Conservation (phyloP, 768 basidiomycete species). For the Russula dissimulans region DNA sequence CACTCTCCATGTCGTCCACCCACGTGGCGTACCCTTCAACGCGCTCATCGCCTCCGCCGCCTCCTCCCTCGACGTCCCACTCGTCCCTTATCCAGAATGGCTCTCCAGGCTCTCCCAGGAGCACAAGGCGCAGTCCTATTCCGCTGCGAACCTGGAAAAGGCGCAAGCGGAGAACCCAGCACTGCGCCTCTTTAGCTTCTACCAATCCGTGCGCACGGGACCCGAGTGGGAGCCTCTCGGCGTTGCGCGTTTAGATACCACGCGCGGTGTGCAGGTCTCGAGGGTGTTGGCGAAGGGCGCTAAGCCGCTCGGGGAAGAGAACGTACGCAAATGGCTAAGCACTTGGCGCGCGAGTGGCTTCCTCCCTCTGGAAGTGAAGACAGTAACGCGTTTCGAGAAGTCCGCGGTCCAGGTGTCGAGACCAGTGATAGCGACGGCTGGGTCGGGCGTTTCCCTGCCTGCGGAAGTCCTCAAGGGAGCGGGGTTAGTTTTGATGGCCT, state of each 20-base stretch:
- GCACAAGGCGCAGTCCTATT: constrained; percentile 3
- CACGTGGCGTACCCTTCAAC: constrained; percentile 21
- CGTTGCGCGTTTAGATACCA: constrained; percentile 18
- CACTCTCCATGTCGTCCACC: constrained; percentile 21
- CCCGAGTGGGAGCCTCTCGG: constrained; percentile 22
- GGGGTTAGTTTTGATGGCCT: background rate
- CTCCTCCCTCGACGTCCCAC: constrained; percentile 16
- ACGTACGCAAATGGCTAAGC: constrained; percentile 13
- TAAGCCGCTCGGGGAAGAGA: constrained; percentile 10
- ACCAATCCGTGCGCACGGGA: constrained; percentile 12
- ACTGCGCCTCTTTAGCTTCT: constrained; percentile 15
- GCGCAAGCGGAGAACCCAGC: constrained; percentile 17
- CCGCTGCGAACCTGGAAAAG: constrained; percentile 6
- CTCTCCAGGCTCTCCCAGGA: constrained; percentile 17
- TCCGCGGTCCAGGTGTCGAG: background rate
- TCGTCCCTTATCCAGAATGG: constrained; percentile 23
- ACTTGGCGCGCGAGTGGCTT: constrained; percentile 16
- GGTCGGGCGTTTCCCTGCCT: background rate
- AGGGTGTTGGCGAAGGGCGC: constrained; percentile 10
- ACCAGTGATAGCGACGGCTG: background rate
- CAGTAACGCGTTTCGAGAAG: background rate
- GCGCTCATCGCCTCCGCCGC: constrained; percentile 18
- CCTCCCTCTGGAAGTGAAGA: constrained; percentile 2
- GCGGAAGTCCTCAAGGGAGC: background rate
- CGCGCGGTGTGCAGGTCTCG: constrained; percentile 15